These are phyloP conservation scores for Triticum monococcum DNA, from an alignment of 176 grass and related monocot species.

Conservation along the genomic window DNA sequence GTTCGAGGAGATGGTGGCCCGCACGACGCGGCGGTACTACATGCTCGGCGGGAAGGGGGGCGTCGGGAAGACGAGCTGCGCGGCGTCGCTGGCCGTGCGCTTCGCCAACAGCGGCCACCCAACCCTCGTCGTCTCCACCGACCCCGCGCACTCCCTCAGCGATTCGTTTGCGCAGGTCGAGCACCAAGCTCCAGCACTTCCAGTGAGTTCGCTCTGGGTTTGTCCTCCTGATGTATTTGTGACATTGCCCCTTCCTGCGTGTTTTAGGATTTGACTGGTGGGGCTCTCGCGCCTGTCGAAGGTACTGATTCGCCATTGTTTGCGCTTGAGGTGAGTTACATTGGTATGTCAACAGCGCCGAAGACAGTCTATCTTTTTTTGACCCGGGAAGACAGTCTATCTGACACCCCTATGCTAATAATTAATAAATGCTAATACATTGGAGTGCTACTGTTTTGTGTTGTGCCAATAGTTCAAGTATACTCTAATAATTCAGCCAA, in stretches of 20 bases:
- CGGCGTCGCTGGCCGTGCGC: constrained; percentile 76
- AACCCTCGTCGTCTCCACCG: constrained; percentile 82
- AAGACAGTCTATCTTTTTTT: background rate
- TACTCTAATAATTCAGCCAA: background rate
- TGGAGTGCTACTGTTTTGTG: background rate
- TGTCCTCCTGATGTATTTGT: background rate
- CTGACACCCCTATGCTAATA: background rate
- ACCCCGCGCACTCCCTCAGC: constrained; percentile 87
- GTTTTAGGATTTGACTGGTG: constrained; percentile 86
- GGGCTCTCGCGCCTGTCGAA: constrained; percentile 64
- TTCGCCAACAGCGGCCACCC: constrained; percentile 92
- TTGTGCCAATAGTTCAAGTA: background rate
- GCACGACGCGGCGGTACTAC: constrained; percentile 65
- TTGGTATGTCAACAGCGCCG: background rate
- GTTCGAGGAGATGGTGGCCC: constrained; percentile 69
- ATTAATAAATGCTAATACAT: background rate
- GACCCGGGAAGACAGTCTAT: background rate
- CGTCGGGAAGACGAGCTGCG: constrained; percentile 92
- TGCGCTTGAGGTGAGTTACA: constrained; percentile 75
- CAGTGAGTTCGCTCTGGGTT: background rate
- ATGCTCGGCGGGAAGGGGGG: constrained; percentile 94
- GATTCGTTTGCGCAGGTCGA: constrained; percentile 78
- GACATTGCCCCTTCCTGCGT: background rate
- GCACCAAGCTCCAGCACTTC: background rate
- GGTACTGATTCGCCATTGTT: constrained; percentile 73